Conservation (phyloP, 1,284 basidiomycete species). For the Ceratobasidium sp. region DNA sequence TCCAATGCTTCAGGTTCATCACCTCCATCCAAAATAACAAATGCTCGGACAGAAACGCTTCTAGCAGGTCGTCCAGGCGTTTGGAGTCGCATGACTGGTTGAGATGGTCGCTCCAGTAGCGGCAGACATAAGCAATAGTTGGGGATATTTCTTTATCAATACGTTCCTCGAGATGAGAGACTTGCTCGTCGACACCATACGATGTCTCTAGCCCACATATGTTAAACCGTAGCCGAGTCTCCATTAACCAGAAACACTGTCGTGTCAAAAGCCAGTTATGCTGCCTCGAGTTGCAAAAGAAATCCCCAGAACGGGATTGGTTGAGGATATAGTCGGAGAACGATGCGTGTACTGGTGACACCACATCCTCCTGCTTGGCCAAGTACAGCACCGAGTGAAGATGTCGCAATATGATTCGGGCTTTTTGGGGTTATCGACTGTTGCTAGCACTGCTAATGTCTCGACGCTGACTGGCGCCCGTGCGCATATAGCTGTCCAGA, state of each 20-base stretch:
- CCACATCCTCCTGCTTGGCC: not conserved
- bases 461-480: conserved; percentile 4
- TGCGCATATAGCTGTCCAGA: not conserved
- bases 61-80: not conserved
- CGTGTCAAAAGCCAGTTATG: not conserved
- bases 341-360: conserved; percentile 10
- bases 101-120: conserved; percentile 10
- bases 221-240: not conserved
- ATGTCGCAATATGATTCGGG: not conserved
- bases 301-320: not conserved
- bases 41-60: not conserved
- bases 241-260: not conserved
- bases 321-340: conserved; percentile 11
- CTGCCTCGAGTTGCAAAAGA: not conserved
- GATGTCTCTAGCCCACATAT: conserved; percentile 6
- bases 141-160: not conserved
- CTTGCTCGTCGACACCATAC: not conserved
- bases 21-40: conserved; percentile 26
- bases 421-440: not conserved
- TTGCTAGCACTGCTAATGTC: not conserved
- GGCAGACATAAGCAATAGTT: not conserved
- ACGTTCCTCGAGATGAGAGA: not conserved
- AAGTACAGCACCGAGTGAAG: conserved; percentile 11
- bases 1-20: not conserved
- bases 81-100: not conserved